Evolutionary conservation across 106 monocot genomes (phyloP), one percentile per base, ranked within the genome.

Genomic region (Ottelia alismoides): DNA sequence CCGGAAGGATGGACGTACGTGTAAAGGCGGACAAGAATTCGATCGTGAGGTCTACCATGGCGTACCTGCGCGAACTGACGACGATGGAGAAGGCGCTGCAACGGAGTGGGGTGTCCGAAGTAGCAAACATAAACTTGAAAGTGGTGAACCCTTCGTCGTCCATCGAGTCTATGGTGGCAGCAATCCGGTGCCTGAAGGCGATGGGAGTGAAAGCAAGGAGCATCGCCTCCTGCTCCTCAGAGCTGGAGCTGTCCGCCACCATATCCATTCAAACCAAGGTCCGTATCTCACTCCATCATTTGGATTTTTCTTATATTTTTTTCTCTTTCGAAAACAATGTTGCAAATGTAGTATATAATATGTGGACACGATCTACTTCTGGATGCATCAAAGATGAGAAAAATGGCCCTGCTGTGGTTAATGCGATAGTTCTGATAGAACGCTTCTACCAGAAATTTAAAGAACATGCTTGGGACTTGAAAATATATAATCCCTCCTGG

Each of bases 11-110:
- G n/a, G n/a, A n/a, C n/a, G n/a, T n/a, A n/a, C n/a, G n/a, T n/a
- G n/a, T n/a, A n/a, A n/a, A n/a, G 92, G 61, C 68, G 0, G 79
- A 83, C 57, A 92, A 92, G 72, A 87, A 77, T 51, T 82, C 87
- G 2, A 87, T 92, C 27, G 75, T 92, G 2, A 76, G 70, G 29
- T 56, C 79, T 0, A 79, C 92, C 5, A 58, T 72, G 25, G 48
- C 45, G 21, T 67, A 77, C 49, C 27, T 92, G 49, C 31, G 49
- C 5, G 72, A 83, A 30, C 55, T 87, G 28, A 70, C 74, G 49
- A 54, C 47, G 14, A 58, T 28, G 44, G 74, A 72, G 49, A 77
- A 79, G 3, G 51, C 60, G 56, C 75, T 80, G 1, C 52, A 22
- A n/a, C 19, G 31, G 72, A n/a, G n/a, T n/a, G n/a, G n/a, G n/a